These are phyloP conservation scores for Erysiphe pulchra DNA, from an alignment of 2,329 filamentous ascomycete species.

Conservation along the genomic window DNA sequence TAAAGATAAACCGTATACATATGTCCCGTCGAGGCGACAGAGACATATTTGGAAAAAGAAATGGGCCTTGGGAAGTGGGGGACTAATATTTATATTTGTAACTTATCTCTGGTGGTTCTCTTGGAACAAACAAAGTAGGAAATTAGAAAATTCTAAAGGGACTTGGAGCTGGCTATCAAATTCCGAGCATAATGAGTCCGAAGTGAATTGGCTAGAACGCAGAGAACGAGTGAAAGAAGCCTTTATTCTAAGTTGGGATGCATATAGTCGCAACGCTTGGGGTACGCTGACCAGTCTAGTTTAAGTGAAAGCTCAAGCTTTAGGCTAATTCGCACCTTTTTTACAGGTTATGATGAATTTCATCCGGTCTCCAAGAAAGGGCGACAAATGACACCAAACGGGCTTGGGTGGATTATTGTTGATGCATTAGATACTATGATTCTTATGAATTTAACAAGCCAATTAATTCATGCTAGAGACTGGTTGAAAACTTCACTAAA, in stretches of 20 bases:
- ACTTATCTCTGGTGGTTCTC: not conserved
- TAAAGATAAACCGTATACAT: constrained; percentile 88
- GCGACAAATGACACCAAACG: constrained; percentile 62
- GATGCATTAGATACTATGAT: constrained; percentile 93
- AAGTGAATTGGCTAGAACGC: constrained; percentile 50
- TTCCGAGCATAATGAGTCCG: constrained; percentile 18
- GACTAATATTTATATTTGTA: not conserved
- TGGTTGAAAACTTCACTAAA: constrained; percentile 65
- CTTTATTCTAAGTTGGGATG: constrained; percentile 78
- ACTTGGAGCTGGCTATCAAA: constrained; percentile 31
- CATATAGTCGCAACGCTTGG: constrained; percentile 84
- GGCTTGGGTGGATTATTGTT: constrained; percentile 94
- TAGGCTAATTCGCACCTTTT: constrained; percentile 7
- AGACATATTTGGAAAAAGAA: constrained; percentile 26
- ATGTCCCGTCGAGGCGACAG: constrained; percentile 31
- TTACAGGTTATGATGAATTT: constrained; percentile 55
- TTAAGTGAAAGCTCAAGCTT: not conserved
- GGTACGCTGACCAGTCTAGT: constrained; percentile 23
- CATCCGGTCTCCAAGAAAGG: constrained; percentile 59
- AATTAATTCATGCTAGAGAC: constrained; percentile 59
- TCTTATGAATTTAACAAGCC: constrained; percentile 84
- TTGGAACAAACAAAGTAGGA: not conserved
- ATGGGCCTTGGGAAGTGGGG: constrained; percentile 13
- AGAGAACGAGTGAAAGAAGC: constrained; percentile 66
- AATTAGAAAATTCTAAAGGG: constrained; percentile 13